Conservation (phyloP, 1,284 basidiomycete species). For the Marasmius sp. region DNA sequence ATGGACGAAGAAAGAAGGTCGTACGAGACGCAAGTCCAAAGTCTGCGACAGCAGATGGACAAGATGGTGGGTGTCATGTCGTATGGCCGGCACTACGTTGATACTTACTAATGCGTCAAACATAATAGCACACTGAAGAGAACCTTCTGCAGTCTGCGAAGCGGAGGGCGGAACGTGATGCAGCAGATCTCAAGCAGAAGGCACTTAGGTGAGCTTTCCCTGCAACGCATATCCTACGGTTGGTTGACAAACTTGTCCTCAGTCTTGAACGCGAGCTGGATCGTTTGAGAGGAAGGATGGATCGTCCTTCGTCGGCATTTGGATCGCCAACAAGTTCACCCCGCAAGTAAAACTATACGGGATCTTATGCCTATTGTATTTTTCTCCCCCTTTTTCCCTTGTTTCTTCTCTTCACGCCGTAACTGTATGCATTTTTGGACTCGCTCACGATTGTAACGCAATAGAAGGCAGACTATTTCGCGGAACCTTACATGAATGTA, state of each 20-base stretch:
- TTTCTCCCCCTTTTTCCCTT: background rate
- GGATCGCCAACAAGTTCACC: constrained; percentile 30
- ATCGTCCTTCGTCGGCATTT: constrained; percentile 38
- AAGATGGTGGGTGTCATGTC: constrained; percentile 41
- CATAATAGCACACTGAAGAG: constrained; percentile 66
- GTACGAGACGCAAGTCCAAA: constrained; percentile 57
- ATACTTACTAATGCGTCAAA: constrained; percentile 9
- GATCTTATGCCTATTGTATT: background rate
- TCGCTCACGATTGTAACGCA: background rate
- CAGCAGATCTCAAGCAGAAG: constrained; percentile 69
- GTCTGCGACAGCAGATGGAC: constrained; percentile 60
- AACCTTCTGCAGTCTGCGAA: constrained; percentile 67
- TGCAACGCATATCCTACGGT: constrained; percentile 2
- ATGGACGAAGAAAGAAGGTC: constrained; percentile 65
- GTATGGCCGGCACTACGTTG: background rate
- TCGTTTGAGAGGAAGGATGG: constrained; percentile 63
- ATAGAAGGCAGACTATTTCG: background rate
- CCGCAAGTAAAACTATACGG: constrained; percentile 23
- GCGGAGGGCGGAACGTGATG: constrained; percentile 74
- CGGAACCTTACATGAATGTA: background rate
- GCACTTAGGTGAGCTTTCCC: constrained; percentile 55
- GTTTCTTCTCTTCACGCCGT: background rate
- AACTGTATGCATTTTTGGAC: background rate
- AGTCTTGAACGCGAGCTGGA: constrained; percentile 74
- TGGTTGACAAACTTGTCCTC: constrained; percentile 12